Evolutionary conservation across 768 basidiomycete genomes (phyloP), one percentile per base, ranked within the genome.

Genomic region (Serendipita sp.): DNA sequence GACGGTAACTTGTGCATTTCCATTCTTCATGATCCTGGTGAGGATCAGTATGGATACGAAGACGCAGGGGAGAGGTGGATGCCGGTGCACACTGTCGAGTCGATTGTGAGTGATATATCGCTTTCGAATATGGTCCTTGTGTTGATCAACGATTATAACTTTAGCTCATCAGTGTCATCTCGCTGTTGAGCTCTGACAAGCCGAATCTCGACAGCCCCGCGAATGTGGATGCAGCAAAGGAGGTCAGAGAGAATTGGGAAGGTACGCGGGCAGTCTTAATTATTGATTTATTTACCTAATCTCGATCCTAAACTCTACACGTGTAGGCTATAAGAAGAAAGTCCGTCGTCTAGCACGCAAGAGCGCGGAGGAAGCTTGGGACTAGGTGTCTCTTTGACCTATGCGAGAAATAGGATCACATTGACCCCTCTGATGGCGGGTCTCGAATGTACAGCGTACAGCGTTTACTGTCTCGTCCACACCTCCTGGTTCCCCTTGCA

Each of bases 1-100:
- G 92, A 94, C 69, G 96, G 96, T 22, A 94, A 82, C 58, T 95
- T 99, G 60, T 99, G 96, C 77, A 98, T 99, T 69, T 97, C 94
- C 0, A 99, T 99, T 70, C 75, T 99, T 24, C 96, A 99, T 71
- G 86, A 91, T 0, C 96, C 94, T 0, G 95, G 93, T 33, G 90
- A 94, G 42, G 95, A 99, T 73, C 89, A 97, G 72, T 97, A 88
- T 68, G 76, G 95, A 11, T 97, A 95, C 69, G 96, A 99, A 72
- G 90, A 94, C 68, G 92, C 96, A 1, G 87, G 90, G 45, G 96
- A 99, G 75, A 77, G 96, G 65, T 99, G 96, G 96, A 77, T 94
- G 78, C 96, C 96, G 2, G 92, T 99, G 50, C 96, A 99, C 72
- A 88, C 89, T 0, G 87, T 97, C 34, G 93, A 98, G 76, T 91